Percentiles rank a stretch among this genome's conserved stretches.
Evolutionary conservation across 1,284 basidiomycete genomes (phyloP).

Genomic region (Abortiporus biennis): DNA sequence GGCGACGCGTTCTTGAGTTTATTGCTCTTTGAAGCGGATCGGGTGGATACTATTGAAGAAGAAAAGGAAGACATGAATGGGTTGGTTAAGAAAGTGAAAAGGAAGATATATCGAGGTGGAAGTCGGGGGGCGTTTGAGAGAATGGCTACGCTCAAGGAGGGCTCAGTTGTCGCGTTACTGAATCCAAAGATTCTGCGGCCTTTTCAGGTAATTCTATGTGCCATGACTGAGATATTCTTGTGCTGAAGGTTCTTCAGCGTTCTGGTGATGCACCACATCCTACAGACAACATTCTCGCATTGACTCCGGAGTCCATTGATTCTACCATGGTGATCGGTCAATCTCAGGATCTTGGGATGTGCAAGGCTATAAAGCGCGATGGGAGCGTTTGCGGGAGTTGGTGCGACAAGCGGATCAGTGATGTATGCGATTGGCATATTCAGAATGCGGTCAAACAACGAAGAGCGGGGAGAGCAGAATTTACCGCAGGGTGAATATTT

Average conservation of each 20-base stretch:
- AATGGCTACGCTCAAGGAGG: slow-evolving; percentile 80
- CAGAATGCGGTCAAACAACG: slow-evolving; percentile 73
- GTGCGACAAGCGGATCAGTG: slow-evolving; percentile 80
- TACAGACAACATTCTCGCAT: slow-evolving; percentile 74
- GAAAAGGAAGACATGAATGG: slow-evolving; percentile 36
- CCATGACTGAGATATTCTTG: neutral
- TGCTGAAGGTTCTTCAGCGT: slow-evolving; percentile 27
- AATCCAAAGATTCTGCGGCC: slow-evolving; percentile 88
- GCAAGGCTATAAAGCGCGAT: slow-evolving; percentile 70
- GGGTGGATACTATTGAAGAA: slow-evolving; percentile 44
- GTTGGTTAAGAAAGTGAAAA: no score
- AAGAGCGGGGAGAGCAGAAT: slow-evolving; percentile 75
- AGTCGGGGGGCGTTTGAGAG: slow-evolving; percentile 90
- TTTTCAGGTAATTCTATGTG: slow-evolving; percentile 70
- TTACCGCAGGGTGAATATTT: slow-evolving; percentile 64
- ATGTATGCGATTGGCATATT: slow-evolving; percentile 88
- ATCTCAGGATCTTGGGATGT: slow-evolving; percentile 82
- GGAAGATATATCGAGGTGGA: slow-evolving; percentile 78
- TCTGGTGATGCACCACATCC: slow-evolving; percentile 64
- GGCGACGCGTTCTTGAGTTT: slow-evolving; percentile 85
- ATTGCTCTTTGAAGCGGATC: slow-evolving; percentile 85
- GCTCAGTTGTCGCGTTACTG: slow-evolving; percentile 84
- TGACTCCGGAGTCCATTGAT: slow-evolving; percentile 79
- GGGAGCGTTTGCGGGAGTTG: slow-evolving; percentile 80
- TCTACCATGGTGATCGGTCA: slow-evolving; percentile 84